A percentile compares a stretch with the other conserved stretches of the same genome.
phyloP scores from a whole-genome alignment of 805 yeast species.

The Teunomyces kruisii region DNA sequence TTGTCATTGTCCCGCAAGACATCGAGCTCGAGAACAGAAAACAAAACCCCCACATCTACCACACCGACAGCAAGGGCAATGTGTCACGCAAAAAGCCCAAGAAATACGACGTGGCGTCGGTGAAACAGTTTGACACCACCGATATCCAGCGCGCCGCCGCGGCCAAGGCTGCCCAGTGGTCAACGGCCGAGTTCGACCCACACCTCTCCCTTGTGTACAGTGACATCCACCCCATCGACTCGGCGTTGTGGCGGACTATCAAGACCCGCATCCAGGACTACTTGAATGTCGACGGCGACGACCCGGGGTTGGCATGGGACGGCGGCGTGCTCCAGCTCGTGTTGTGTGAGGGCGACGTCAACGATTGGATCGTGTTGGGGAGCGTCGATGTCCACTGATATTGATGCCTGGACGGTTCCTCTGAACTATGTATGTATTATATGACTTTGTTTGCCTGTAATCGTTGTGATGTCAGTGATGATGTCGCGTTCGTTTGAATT shows the following conservation, averaged over 20 bases:
- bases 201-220: constrained; percentile 74
- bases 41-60: constrained; percentile 39
- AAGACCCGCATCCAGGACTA: constrained; percentile 66
- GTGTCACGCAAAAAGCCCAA: constrained; percentile 22
- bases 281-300: constrained; percentile 46
- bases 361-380: constrained; percentile 67
- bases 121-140: constrained; percentile 27
- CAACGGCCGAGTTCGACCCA: constrained; percentile 57
- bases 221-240: constrained; percentile 61
- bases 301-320: constrained; percentile 56
- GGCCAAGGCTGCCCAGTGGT: constrained; percentile 53
- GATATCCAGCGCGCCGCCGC: constrained; percentile 45
- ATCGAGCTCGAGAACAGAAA: constrained; percentile 35
- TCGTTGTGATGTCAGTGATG: too few relatives aligned
- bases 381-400: constrained; percentile 40
- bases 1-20: constrained; percentile 46
- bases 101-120: constrained; percentile 6
- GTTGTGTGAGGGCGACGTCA: constrained; percentile 68
- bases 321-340: constrained; percentile 69
- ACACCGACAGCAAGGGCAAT: constrained; percentile 31
- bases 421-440: too few relatives aligned
- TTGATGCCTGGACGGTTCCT: too few relatives aligned
- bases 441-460: not conserved
- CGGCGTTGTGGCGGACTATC: constrained; percentile 62
- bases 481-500: too few relatives aligned